A percentile compares a stretch with the other conserved stretches of the same genome.
Conservation (phyloP, 2,329 filamentous ascomycete species). For the Aspergillus fischeri region DNA sequence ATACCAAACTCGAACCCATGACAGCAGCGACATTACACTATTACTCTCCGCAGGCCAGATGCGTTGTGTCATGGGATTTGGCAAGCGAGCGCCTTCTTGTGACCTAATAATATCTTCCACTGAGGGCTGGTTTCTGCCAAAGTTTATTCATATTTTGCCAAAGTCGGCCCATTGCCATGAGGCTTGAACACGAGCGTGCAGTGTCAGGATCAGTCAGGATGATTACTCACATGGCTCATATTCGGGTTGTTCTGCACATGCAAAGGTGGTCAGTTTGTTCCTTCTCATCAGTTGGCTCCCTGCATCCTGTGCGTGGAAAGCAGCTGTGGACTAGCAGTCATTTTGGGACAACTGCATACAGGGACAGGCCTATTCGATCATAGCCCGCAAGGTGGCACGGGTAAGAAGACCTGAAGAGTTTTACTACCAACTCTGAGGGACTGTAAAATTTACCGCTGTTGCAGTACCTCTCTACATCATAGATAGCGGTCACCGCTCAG, state of each 20-base stretch:
- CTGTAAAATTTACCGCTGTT: neutral
- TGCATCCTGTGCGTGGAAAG: neutral
- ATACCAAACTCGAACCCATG: neutral
- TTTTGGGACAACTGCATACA: neutral
- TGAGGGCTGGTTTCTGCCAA: conserved; percentile 1
- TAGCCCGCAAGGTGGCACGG: neutral
- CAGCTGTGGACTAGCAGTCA: neutral
- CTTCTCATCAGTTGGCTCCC: neutral
- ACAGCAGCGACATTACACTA: neutral
- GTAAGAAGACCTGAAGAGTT: too few species aligned
- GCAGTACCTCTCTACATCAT: neutral
- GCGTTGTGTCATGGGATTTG: neutral
- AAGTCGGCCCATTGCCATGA: neutral
- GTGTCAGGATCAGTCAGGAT: neutral
- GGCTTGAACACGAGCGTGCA: neutral
- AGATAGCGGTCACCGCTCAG: neutral
- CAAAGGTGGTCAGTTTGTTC: neutral
- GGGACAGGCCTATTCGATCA: neutral
- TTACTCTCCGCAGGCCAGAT: neutral
- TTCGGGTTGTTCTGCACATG: neutral
- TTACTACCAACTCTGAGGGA: neutral
- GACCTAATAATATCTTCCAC: neutral
- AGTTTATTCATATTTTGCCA: conserved; percentile 1
- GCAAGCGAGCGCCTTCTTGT: neutral
- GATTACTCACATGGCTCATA: neutral